Evolutionary conservation across 768 basidiomycete genomes (phyloP).

Genomic region (Phaeolepiota aurea): DNA sequence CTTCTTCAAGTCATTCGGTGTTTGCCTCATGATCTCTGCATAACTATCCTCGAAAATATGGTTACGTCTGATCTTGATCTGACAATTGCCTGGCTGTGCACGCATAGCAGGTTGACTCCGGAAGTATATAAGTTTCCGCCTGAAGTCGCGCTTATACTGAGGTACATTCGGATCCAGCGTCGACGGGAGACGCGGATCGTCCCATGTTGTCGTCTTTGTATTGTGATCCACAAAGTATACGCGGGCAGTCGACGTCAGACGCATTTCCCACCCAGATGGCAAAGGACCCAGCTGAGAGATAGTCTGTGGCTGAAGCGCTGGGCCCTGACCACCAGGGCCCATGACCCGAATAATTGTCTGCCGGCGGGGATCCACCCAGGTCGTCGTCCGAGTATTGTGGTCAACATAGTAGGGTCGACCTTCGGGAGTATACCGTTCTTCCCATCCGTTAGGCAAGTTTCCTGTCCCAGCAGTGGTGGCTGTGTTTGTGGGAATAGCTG

Average conservation of each 20-base stretch:
- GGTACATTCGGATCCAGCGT: slow-evolving; percentile 95
- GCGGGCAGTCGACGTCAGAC: slow-evolving; percentile 92
- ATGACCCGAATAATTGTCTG: slow-evolving; percentile 96
- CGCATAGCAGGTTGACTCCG: slow-evolving; percentile 97
- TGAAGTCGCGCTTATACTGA: slow-evolving; percentile 99
- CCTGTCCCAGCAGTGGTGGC: slow-evolving; percentile 71
- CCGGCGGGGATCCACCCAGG: slow-evolving; percentile 99
- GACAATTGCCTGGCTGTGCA: slow-evolving; percentile 96
- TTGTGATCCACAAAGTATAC: slow-evolving; percentile 99
- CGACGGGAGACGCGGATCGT: slow-evolving; percentile 93
- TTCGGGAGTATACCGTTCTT: slow-evolving; percentile 97
- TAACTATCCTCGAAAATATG: slow-evolving; percentile 99
- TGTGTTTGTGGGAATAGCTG: slow-evolving; percentile 33
- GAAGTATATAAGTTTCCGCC: slow-evolving; percentile 99
- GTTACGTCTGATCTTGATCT: slow-evolving; percentile 96
- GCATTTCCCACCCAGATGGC: slow-evolving; percentile 99
- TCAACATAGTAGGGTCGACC: slow-evolving; percentile 99
- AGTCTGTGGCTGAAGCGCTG: slow-evolving; percentile 86
- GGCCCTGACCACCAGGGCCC: slow-evolving; percentile 86
- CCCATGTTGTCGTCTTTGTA: slow-evolving; percentile 99
- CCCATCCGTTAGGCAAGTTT: slow-evolving; percentile 94
- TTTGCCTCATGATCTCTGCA: slow-evolving; percentile 99
- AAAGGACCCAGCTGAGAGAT: slow-evolving; percentile 95
- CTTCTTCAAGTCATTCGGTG: slow-evolving; percentile 97
- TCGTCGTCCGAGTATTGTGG: slow-evolving; percentile 98